Conservation (phyloP, 2,329 filamentous ascomycete genomes). For the Pseudocercospora crystallina region DNA sequence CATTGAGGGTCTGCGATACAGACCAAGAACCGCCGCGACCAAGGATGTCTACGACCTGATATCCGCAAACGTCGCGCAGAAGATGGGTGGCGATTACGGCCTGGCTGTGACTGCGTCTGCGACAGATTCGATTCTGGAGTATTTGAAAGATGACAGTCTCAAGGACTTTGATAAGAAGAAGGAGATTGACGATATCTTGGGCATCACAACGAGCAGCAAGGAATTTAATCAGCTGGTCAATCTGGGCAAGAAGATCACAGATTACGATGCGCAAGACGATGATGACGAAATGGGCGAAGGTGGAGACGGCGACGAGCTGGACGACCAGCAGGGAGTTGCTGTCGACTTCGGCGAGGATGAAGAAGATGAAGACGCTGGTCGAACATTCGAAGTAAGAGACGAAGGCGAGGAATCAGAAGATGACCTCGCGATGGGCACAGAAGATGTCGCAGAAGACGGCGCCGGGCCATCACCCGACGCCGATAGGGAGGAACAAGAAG, state of each 20-base stretch:
- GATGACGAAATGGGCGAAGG: slow-evolving; percentile 80
- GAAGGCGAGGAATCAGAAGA: slow-evolving; percentile 76
- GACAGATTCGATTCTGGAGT: slow-evolving; percentile 86
- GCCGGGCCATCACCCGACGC: slow-evolving; percentile 48
- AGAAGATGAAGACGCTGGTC: slow-evolving; percentile 73
- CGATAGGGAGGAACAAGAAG: slow-evolving; percentile 53
- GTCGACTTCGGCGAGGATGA: slow-evolving; percentile 94
- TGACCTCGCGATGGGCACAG: slow-evolving; percentile 47
- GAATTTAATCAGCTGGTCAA: slow-evolving; percentile 97
- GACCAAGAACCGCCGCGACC: slow-evolving; percentile 86
- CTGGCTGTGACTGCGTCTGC: slow-evolving; percentile 91
- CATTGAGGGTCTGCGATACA: slow-evolving; percentile 88
- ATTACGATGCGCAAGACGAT: slow-evolving; percentile 95
- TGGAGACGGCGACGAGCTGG: slow-evolving; percentile 72
- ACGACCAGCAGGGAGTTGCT: slow-evolving; percentile 93
- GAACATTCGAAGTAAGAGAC: slow-evolving; percentile 84
- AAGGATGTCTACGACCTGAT: slow-evolving; percentile 93
- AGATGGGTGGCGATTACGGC: slow-evolving; percentile 89
- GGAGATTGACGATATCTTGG: slow-evolving; percentile 90
- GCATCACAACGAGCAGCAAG: slow-evolving; percentile 76
- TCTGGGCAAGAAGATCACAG: slow-evolving; percentile 96
- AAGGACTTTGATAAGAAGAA: slow-evolving; percentile 99
- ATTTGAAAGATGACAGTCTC: slow-evolving; percentile 88
- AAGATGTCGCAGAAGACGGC: slow-evolving; percentile 43
- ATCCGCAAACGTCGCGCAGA: slow-evolving; percentile 81